Evolutionary conservation across 2,329 filamentous ascomycete species (phyloP).

Genomic region (Emmonsiellopsis sp.): DNA sequence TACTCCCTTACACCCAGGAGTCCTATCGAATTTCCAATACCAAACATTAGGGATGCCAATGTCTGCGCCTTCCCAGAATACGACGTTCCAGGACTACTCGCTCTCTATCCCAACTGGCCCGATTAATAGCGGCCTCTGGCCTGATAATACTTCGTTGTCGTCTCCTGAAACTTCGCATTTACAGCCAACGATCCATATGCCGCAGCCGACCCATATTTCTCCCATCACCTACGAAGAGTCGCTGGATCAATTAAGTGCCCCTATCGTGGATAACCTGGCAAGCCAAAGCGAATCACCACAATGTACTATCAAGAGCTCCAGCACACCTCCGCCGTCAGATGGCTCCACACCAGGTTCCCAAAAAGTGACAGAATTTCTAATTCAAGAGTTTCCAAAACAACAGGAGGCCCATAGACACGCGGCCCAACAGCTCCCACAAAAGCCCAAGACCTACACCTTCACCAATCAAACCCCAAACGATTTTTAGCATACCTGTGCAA

Average conservation of each 20-base stretch:
- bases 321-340: conserved; percentile 15
- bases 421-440: conserved; percentile 33
- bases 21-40: conserved; percentile 29
- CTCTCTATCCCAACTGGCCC: conserved; percentile 26
- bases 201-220: conserved; percentile 26
- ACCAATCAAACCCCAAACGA: conserved; percentile 33
- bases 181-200: conserved; percentile 22
- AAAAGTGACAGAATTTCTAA: conserved; percentile 32
- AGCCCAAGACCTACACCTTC: conserved; percentile 35
- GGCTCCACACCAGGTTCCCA: conserved; percentile 10
- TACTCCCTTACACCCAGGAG: conserved; percentile 31
- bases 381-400: conserved; percentile 37
- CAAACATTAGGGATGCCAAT: conserved; percentile 29
- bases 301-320: conserved; percentile 23
- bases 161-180: conserved; percentile 30
- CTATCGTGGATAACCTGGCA: conserved; percentile 16
- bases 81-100: conserved; percentile 33
- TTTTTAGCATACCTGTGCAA: conserved; percentile 12
- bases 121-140: conserved; percentile 33
- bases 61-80: conserved; percentile 35
- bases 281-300: conserved; percentile 22
- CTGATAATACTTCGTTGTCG: conserved; percentile 28
- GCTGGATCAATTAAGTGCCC: conserved; percentile 19
- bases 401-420: conserved; percentile 32
- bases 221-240: conserved; percentile 29